These are phyloP conservation scores for Biscogniauxia sp. DNA, from an alignment of 2,329 filamentous ascomycete species.

Conservation along the genomic window DNA sequence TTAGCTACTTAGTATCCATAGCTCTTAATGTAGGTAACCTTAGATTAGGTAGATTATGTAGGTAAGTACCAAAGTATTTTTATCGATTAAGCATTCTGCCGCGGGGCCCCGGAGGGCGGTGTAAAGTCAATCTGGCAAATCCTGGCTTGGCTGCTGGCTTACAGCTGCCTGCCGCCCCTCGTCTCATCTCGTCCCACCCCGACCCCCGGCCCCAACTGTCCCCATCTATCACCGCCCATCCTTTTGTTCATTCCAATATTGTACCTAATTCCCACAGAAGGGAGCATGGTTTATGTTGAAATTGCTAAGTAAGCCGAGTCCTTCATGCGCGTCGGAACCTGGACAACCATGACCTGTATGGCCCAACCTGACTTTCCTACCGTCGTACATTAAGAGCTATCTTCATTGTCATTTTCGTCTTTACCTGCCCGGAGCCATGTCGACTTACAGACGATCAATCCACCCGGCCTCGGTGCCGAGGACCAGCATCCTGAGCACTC, in stretches of 20 bases:
- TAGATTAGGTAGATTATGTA: no score
- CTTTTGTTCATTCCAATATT: not conserved
- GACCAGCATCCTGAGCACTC: slow-evolving; percentile 66
- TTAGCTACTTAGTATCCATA: no score
- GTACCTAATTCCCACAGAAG: not conserved
- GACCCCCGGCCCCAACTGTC: not conserved
- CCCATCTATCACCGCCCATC: not conserved
- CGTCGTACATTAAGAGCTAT: not conserved
- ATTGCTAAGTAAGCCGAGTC: not conserved
- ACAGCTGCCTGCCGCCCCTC: not conserved
- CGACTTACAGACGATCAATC: slow-evolving; percentile 39
- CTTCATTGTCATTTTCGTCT: not conserved
- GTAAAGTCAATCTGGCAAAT: not conserved
- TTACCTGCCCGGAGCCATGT: slow-evolving; percentile 22
- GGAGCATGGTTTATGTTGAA: not conserved
- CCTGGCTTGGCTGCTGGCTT: not conserved
- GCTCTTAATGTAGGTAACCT: no score
- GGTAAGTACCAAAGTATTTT: not conserved
- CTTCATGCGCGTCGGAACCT: not conserved
- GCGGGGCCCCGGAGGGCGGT: slow-evolving; percentile 18
- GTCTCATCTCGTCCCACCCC: not conserved
- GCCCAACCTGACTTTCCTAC: not conserved
- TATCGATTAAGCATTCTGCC: not conserved
- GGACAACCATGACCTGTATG: not conserved
- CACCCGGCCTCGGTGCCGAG: slow-evolving; percentile 35